Evolutionary conservation across 2,329 filamentous ascomycete genomes (phyloP), one percentile per base, ranked within the genome.

Genomic region (Trichoderma atroviride): DNA sequence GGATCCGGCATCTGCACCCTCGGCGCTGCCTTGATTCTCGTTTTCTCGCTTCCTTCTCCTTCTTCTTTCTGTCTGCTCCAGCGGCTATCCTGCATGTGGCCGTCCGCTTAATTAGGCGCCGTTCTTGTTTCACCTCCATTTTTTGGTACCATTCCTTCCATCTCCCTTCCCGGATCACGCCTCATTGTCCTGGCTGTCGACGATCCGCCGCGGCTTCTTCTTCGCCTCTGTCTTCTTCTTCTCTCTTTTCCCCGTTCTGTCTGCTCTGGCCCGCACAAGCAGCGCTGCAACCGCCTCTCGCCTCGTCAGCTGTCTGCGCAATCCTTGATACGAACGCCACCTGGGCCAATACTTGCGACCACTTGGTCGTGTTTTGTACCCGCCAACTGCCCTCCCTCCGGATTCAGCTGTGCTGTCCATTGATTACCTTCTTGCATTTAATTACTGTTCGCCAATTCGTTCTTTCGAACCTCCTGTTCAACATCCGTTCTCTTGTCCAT

Each of bases 321-420:
- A 52, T 53, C 43, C 61, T 65, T 24, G 43, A 43, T 61, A 69
- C 67, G 69, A 43, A 43, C 59, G 50, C 63, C 52, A 29, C 60
- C 57, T 62, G 56, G 68, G 59, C 68, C 57, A 67, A 67, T 40
- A 61, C 56, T 29, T 59, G n/a, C 40, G 58, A 70, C 67, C 74
- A 75, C 75, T 61, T 13, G 50, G 69, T 70, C 61, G 63, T 67
- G 66, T 50, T 65, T 71, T 60, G 55, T 64, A 69, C 68, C 40
- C 67, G 68, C 73, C 58, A 72, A 71, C 69, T 55, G 73, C 57
- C 69, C 71, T 70, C 71, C 11, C 66, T 73, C 74, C 79, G 83
- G 83, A 85, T 85, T 81, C 83, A 85, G 83, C 84, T 83, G 83
- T 74, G 83, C 83, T 85, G 83, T 85, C 83, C 83, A 78, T 71